A percentile compares a stretch with the other conserved stretches of the same genome.
phyloP scores from a whole-genome alignment of 495 filamentous ascomycete genomes.

The Hypomontagnella submonticulosa region DNA sequence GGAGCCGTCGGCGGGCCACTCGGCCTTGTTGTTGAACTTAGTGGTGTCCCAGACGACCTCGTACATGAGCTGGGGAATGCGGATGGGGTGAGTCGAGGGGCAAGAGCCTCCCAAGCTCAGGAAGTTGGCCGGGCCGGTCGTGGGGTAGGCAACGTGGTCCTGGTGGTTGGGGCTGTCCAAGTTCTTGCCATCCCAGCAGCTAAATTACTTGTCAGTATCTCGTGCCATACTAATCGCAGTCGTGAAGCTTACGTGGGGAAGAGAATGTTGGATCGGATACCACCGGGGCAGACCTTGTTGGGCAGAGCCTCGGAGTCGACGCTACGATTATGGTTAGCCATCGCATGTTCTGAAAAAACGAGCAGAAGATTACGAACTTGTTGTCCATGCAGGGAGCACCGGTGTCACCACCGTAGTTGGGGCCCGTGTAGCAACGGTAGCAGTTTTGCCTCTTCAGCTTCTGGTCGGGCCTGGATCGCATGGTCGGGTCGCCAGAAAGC shows the following conservation, averaged over 20 bases:
- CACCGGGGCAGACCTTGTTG: constrained; percentile 54
- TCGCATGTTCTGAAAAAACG: not conserved
- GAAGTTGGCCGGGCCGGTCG: constrained; percentile 59
- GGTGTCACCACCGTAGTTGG: constrained; percentile 59
- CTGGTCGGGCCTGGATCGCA: constrained; percentile 52
- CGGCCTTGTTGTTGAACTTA: constrained; percentile 55
- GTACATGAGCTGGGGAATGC: constrained; percentile 63
- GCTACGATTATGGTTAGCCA: constrained; percentile 37
- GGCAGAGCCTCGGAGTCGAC: constrained; percentile 57
- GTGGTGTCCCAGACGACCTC: constrained; percentile 65
- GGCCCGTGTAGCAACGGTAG: constrained; percentile 62
- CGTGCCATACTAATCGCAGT: not conserved
- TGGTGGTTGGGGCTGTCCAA: constrained; percentile 65
- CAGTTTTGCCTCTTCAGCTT: constrained; percentile 58
- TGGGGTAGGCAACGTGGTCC: constrained; percentile 61
- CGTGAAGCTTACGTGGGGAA: constrained; percentile 58
- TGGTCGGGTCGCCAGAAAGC: constrained; percentile 60
- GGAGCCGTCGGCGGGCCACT: constrained; percentile 59
- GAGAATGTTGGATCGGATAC: constrained; percentile 64
- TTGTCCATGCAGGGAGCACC: constrained; percentile 57
- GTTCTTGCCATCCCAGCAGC: constrained; percentile 66
- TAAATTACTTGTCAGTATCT: constrained; percentile 32
- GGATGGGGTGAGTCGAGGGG: constrained; percentile 60
- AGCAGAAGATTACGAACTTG: constrained; percentile 28
- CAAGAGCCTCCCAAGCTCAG: constrained; percentile 56